Evolutionary conservation across 257 asterid genomes (phyloP).

Genomic region (Rhazya stricta): DNA sequence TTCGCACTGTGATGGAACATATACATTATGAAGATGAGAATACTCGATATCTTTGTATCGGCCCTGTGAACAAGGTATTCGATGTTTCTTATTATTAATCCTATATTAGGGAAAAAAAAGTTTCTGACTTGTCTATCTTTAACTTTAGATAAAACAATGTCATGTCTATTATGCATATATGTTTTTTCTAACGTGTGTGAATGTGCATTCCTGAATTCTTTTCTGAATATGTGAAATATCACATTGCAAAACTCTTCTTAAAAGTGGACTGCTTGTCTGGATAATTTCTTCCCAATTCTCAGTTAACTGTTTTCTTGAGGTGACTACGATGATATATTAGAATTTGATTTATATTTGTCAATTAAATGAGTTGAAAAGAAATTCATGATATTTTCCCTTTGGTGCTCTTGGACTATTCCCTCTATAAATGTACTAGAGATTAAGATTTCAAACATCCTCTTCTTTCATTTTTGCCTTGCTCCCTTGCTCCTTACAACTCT

Average conservation of each 20-base stretch:
- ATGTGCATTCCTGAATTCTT: not conserved
- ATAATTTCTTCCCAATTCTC: not conserved
- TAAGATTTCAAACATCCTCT: not conserved
- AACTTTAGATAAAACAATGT: not conserved
- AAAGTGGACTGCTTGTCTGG: too few species aligned
- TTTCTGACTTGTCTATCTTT: not conserved
- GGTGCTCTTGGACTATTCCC: not conserved
- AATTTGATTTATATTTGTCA: not conserved
- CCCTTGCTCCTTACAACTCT: not conserved
- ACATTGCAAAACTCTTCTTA: not conserved
- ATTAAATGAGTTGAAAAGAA: not conserved
- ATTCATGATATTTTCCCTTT: not conserved
- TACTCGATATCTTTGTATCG: conserved; percentile 90
- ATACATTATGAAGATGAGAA: conserved; percentile 97
- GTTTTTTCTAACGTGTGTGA: not conserved
- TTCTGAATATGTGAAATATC: not conserved
- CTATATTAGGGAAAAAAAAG: not conserved
- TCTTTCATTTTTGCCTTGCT: not conserved
- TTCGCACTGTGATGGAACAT: conserved; percentile 74
- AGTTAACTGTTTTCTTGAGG: not conserved
- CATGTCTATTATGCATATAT: not conserved
- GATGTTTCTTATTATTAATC: conserved; percentile 7
- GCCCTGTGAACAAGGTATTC: conserved; percentile 91
- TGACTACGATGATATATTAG: not conserved
- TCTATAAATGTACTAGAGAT: not conserved